phyloP scores from a whole-genome alignment of 495 filamentous ascomycete species.

The Xylaria curta region DNA sequence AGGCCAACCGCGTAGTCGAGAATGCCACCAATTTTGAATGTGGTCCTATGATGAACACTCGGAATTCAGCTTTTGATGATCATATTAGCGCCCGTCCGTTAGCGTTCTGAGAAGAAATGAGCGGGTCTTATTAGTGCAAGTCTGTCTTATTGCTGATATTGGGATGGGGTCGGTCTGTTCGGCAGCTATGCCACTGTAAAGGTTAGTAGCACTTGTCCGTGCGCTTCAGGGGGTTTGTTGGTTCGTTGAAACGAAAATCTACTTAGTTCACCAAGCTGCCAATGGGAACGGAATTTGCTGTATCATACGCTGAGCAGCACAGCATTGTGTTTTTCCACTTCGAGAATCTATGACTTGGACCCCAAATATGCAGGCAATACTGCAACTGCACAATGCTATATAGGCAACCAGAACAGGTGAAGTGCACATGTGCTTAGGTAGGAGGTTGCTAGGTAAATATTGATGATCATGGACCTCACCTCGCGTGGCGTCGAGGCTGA shows the following conservation, averaged over 20 bases:
- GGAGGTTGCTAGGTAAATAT: neutral
- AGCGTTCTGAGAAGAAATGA: slow-evolving; percentile 3
- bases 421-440: neutral
- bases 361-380: neutral
- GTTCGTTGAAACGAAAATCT: neutral
- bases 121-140: slow-evolving; percentile 19
- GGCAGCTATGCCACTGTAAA: neutral
- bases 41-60: neutral
- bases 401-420: neutral
- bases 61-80: slow-evolving; percentile 22
- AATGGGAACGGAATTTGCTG: too few relatives aligned
- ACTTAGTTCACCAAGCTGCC: neutral
- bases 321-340: slow-evolving; percentile 5
- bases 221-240: neutral
- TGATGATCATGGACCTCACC: slow-evolving; percentile 1
- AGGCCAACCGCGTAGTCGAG: neutral
- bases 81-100: slow-evolving; percentile 15
- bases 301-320: neutral
- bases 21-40: neutral
- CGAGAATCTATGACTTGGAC: neutral
- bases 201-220: neutral
- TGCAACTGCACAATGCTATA: neutral
- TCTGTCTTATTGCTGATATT: slow-evolving; percentile 11
- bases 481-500: slow-evolving; percentile 15
- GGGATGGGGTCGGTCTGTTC: slow-evolving; percentile 10